A percentile compares a stretch with the other conserved stretches of the same genome.
Conservation (phyloP, 305 asterid genomes). For the Fraxinus albicans region DNA sequence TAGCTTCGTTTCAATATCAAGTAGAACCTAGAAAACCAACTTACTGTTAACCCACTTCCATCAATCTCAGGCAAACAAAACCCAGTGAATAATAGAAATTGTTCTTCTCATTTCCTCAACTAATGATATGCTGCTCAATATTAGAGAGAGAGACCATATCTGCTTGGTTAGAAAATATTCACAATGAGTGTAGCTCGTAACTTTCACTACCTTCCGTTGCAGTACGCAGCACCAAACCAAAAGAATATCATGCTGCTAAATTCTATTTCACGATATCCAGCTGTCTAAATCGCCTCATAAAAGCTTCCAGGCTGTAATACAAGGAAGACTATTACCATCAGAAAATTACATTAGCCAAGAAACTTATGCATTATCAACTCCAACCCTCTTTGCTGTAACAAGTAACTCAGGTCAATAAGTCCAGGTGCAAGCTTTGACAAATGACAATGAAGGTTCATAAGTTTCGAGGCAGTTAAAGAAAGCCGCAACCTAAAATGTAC, state of each 20-base stretch:
- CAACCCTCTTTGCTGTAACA: background rate
- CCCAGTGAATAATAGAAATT: no score
- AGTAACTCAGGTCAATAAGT: background rate
- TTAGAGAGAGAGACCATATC: background rate
- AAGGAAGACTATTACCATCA: background rate
- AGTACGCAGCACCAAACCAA: conserved; percentile 21
- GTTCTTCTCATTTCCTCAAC: no score
- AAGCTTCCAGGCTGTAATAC: conserved; percentile 65
- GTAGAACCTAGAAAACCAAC: no score
- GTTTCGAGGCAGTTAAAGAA: no score
- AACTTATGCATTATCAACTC: background rate
- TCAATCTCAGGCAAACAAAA: no score
- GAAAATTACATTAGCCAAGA: background rate
- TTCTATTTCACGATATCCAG: background rate
- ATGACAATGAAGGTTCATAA: no score
- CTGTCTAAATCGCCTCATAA: conserved; percentile 31
- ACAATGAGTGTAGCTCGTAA: conserved; percentile 26
- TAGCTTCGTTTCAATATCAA: no score
- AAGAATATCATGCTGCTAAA: conserved; percentile 26
- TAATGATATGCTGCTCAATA: background rate
- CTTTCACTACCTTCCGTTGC: conserved; percentile 16
- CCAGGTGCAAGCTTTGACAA: no score
- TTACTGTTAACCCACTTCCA: no score
- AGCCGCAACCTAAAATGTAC: no score
- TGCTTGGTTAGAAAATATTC: conserved; percentile 27